Base-by-base conservation (phyloP, 1,284 basidiomycete species). In the Bondarzewia mesenterica region DNA sequence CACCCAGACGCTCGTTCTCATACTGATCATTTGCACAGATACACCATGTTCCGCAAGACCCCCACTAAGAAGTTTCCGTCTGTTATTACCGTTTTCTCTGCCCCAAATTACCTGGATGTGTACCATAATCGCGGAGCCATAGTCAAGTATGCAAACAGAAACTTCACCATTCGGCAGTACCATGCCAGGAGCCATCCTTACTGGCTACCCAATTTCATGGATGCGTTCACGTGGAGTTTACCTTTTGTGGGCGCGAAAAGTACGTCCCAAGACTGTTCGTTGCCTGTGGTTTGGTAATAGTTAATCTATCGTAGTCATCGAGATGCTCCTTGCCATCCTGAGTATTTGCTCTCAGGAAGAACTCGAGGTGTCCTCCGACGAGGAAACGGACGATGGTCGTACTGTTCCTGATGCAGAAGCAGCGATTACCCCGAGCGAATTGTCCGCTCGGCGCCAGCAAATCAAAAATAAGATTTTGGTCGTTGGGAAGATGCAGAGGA, bases 231-330 rank as follows among this genome's bases (percentile, higher is more conserved):
- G 1, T 99, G 96, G 96, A 93, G 89, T 75, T 69, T 99, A 56
- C 96, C 95, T 0, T 99, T 99, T 63, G 96, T 99, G 2, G 95
- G 95, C 39, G 84, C 93, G 52, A 99, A 99, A 73, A 98, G 93
- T 92, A 62, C 56, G 82, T 75, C 27, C 52, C n/a, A n/a, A n/a
- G n/a, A 48, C 27, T 27, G 47, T 35, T 54, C 39, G 18, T 44
- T 35, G n/a, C 35, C 1, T 42, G 15, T 44, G 18, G 20, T 15
- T 42, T 16, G 26, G 45, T 35, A 46, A 52, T 45, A 49, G 15
- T 38, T 35, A 12, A 35, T 37, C 26, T 36, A 7, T 36, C 18
- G 32, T 48, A 93, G 91, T 96, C 60, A 89, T 92, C 50, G 95
- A 99, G 63, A 98, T 98, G 95, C 73, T 99, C 29, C 85, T 99